A percentile compares a stretch with the other conserved stretches of the same genome.
Evolutionary conservation across 768 basidiomycete genomes (phyloP).

Genomic region (Gloeopeniophorella convolvens): DNA sequence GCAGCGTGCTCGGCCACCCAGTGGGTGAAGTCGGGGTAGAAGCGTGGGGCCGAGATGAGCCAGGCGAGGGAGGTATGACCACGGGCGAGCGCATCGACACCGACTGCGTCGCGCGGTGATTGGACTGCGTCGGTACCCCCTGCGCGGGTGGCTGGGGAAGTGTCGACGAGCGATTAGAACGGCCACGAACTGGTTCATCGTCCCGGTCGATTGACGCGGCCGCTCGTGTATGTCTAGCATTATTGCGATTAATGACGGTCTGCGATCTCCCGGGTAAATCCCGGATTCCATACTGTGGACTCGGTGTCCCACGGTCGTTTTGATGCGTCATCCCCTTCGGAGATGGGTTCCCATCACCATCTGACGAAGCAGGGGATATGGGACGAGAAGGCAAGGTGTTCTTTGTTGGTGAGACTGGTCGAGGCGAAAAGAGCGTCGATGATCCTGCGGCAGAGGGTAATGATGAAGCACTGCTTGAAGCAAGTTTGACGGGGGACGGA

Average conservation of each 20-base stretch:
- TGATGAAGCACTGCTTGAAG: constrained; percentile 5
- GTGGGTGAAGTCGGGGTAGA: constrained; percentile 20
- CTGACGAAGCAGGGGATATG: constrained; percentile 16
- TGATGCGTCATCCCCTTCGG: constrained; percentile 7
- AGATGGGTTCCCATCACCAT: constrained; percentile 10
- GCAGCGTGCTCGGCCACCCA: constrained; percentile 11
- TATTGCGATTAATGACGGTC: constrained; percentile 14
- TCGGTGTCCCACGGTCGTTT: constrained; percentile 7
- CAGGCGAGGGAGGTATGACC: background rate
- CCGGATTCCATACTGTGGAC: constrained; percentile 21
- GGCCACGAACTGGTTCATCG: constrained; percentile 11
- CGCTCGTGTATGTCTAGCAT: constrained; percentile 4
- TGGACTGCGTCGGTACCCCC: background rate
- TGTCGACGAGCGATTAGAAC: constrained; percentile 14
- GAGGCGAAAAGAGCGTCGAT: constrained; percentile 4
- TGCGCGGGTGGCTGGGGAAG: constrained; percentile 12
- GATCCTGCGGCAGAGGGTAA: constrained; percentile 2
- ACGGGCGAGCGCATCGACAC: constrained; percentile 11
- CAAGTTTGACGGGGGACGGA: constrained; percentile 10
- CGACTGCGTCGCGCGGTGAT: constrained; percentile 16
- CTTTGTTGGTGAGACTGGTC: constrained; percentile 9
- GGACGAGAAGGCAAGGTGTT: constrained; percentile 6
- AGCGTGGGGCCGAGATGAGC: background rate
- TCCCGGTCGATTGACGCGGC: constrained; percentile 9
- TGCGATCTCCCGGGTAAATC: constrained; percentile 20